These are phyloP conservation scores for Ceratobasidium sp. DNA, from an alignment of 1,284 basidiomycete species.

Conservation along the genomic window DNA sequence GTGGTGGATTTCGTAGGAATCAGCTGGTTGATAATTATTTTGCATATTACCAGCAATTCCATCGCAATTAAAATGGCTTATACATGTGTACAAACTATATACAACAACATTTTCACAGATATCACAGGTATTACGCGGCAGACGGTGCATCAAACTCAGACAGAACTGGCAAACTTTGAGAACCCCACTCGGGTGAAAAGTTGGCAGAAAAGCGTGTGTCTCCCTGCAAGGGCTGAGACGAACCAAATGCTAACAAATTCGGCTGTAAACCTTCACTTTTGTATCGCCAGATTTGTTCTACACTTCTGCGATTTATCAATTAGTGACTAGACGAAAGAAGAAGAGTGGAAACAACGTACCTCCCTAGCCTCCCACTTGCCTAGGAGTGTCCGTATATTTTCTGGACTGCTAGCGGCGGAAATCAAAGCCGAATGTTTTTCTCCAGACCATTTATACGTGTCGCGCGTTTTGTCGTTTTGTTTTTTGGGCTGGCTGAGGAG, in stretches of 20 bases:
- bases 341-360: neutral
- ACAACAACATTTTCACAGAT: too few relatives aligned
- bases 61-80: neutral
- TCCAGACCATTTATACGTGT: neutral
- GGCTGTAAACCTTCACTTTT: constrained; percentile 8
- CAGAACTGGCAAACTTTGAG: neutral
- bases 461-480: neutral
- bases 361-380: constrained; percentile 7
- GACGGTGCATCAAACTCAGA: neutral
- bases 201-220: neutral
- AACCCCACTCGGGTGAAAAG: neutral
- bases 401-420: neutral
- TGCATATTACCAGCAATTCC: neutral
- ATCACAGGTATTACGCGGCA: too few relatives aligned
- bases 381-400: neutral
- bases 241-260: neutral
- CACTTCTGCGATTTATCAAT: too few relatives aligned
- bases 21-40: constrained; percentile 7
- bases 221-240: too few relatives aligned
- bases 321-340: too few relatives aligned
- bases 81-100: neutral
- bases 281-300: constrained; percentile 1
- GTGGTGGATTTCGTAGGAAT: neutral
- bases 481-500: neutral
- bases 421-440: neutral